Evolutionary conservation across 2,329 filamentous ascomycete genomes (phyloP).

Genomic region (Atkinsonella hypoxylon): DNA sequence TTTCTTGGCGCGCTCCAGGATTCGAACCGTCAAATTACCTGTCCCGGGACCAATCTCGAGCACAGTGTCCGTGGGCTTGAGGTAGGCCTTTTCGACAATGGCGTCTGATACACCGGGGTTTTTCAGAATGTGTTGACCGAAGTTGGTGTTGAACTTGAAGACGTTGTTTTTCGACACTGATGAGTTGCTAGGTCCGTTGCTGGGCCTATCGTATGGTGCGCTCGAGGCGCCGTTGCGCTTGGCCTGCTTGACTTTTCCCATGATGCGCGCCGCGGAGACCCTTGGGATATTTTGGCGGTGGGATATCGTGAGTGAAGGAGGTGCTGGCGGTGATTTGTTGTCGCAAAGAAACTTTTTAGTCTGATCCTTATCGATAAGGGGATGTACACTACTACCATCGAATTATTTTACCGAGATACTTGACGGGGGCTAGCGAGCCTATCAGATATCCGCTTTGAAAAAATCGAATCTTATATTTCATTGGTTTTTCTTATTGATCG

Average conservation of each 20-base stretch:
- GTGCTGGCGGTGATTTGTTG: neutral
- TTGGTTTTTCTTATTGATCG: too few species aligned
- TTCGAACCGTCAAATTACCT: constrained; percentile 79
- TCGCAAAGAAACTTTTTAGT: constrained; percentile 5
- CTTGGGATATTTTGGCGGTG: constrained; percentile 4
- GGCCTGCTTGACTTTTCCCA: constrained; percentile 41
- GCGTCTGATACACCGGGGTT: constrained; percentile 75
- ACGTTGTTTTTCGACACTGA: constrained; percentile 56
- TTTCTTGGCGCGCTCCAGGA: constrained; percentile 77
- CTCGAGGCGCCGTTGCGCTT: constrained; percentile 39
- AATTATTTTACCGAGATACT: too few species aligned
- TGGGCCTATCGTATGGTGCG: constrained; percentile 30
- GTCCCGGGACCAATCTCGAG: constrained; percentile 88
- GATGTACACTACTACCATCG: too few species aligned
- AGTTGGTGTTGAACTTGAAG: constrained; percentile 93
- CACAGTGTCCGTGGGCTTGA: constrained; percentile 84
- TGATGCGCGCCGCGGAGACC: constrained; percentile 15
- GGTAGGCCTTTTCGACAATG: constrained; percentile 59
- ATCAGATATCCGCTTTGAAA: too few species aligned
- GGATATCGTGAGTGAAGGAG: constrained; percentile 1
- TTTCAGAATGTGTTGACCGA: constrained; percentile 84
- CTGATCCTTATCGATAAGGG: constrained; percentile 14
- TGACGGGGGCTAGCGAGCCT: too few species aligned
- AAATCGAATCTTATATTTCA: too few species aligned
- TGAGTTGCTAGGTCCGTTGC: constrained; percentile 8